Percentiles rank a stretch among this genome's conserved stretches.
Conservation (phyloP, 225 moss, liverwort and hornwort genomes). For the Marchantia polymorpha region DNA sequence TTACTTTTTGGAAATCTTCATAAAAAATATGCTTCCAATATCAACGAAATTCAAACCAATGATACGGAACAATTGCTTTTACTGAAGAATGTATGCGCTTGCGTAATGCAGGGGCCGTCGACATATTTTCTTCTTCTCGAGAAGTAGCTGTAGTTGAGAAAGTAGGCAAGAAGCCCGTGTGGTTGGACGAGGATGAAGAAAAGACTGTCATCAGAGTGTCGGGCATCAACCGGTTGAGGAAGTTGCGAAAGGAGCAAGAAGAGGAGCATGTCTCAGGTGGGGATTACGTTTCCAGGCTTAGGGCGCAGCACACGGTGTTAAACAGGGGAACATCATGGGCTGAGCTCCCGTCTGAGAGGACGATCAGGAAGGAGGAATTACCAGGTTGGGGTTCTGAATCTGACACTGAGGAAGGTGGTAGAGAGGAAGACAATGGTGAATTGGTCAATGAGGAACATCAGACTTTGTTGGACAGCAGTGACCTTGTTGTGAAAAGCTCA, state of each 20-base stretch:
- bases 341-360: constrained; percentile 71
- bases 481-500: constrained; percentile 71
- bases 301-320: constrained; percentile 72
- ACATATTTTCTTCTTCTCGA: neutral
- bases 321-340: constrained; percentile 83
- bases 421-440: constrained; percentile 24
- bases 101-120: neutral
- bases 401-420: constrained; percentile 45
- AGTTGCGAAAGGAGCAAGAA: constrained; percentile 57
- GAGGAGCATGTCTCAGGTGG: constrained; percentile 61
- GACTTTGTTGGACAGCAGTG: constrained; percentile 52
- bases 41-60: no score
- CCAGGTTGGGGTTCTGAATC: constrained; percentile 49
- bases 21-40: neutral
- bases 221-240: constrained; percentile 64
- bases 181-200: constrained; percentile 87
- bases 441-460: constrained; percentile 2
- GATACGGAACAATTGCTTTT: no score
- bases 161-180: constrained; percentile 47
- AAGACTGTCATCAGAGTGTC: constrained; percentile 56
- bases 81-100: no score
- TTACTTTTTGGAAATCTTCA: neutral
- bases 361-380: constrained; percentile 35
- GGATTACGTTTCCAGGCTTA: constrained; percentile 71
- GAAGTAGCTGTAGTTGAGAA: neutral